phyloP scores from a whole-genome alignment of 371 early-diverging fungal genomes.

The Mortierella sp. region DNA sequence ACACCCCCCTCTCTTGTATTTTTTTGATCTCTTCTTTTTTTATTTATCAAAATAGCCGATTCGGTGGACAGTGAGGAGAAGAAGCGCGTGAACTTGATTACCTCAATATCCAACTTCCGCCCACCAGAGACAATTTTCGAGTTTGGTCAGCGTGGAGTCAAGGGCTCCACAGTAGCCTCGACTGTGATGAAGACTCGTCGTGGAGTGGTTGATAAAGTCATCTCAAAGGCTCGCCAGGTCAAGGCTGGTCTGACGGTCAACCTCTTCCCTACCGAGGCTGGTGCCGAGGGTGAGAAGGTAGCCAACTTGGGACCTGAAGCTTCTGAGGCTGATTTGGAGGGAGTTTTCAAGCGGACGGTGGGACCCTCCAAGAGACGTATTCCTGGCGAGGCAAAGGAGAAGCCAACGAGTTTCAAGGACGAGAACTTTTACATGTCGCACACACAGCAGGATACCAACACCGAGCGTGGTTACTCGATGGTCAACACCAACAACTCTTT shows the following conservation, averaged over 20 bases:
- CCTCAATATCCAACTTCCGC: constrained; percentile 83
- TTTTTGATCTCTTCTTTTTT: constrained; percentile 11
- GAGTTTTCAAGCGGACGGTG: constrained; percentile 65
- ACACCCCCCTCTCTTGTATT: background rate
- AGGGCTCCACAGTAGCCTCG: constrained; percentile 78
- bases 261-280: constrained; percentile 47
- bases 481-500: constrained; percentile 78
- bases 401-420: constrained; percentile 75
- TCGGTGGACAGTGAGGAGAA: constrained; percentile 65
- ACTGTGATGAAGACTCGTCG: constrained; percentile 88
- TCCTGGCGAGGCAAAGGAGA: constrained; percentile 33
- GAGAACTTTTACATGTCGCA: constrained; percentile 93
- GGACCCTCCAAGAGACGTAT: constrained; percentile 32
- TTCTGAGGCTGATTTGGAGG: constrained; percentile 68
- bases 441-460: constrained; percentile 86
- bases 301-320: constrained; percentile 60
- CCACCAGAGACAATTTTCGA: constrained; percentile 96
- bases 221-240: constrained; percentile 64
- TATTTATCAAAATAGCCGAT: constrained; percentile 46
- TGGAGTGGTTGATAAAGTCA: constrained; percentile 69
- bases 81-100: constrained; percentile 77
- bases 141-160: constrained; percentile 86
- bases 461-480: constrained; percentile 95
- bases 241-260: constrained; percentile 58
- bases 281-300: constrained; percentile 28